phyloP scores from a whole-genome alignment of 306 rosid species.

The Cucurbita maxima region DNA sequence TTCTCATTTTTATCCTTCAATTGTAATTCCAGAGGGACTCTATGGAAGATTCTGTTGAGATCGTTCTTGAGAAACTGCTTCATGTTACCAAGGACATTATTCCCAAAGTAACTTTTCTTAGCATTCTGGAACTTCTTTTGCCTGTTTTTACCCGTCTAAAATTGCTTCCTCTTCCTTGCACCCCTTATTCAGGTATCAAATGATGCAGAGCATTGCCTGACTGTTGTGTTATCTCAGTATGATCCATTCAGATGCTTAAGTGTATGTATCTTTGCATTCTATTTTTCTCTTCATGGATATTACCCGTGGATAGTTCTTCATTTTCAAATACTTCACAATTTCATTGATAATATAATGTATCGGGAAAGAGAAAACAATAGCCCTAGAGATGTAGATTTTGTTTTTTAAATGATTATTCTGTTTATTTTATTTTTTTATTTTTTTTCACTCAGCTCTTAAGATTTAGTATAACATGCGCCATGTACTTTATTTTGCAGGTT shows the following conservation, averaged over 20 bases:
- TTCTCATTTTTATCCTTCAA: slow-evolving; percentile 1
- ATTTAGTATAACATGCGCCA: background rate
- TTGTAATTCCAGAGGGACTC: slow-evolving; percentile 57
- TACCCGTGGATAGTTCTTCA: background rate
- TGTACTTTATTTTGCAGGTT: slow-evolving; percentile 47
- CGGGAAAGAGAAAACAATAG: background rate
- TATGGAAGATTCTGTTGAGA: slow-evolving; percentile 88
- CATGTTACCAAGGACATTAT: slow-evolving; percentile 59
- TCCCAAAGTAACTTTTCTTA: slow-evolving; percentile 46
- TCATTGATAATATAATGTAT: background rate
- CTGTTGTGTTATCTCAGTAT: slow-evolving; percentile 52
- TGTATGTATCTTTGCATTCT: slow-evolving; percentile 28
- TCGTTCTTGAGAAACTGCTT: slow-evolving; percentile 88
- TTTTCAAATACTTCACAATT: background rate
- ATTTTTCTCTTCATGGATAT: background rate
- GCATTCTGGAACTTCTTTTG: background rate
- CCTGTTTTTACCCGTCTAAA: slow-evolving; percentile 3
- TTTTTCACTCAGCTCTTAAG: background rate
- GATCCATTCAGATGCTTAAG: slow-evolving; percentile 97
- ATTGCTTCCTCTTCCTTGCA: slow-evolving; percentile 5
- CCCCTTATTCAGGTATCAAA: slow-evolving; percentile 53
- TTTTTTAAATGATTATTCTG: background rate
- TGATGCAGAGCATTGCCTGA: slow-evolving; percentile 92
- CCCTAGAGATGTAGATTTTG: background rate
- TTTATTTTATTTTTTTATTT: background rate